Evolutionary conservation across 1,284 basidiomycete genomes (phyloP), one percentile per base, ranked within the genome.

Genomic region (Ceratobasidium sp.): DNA sequence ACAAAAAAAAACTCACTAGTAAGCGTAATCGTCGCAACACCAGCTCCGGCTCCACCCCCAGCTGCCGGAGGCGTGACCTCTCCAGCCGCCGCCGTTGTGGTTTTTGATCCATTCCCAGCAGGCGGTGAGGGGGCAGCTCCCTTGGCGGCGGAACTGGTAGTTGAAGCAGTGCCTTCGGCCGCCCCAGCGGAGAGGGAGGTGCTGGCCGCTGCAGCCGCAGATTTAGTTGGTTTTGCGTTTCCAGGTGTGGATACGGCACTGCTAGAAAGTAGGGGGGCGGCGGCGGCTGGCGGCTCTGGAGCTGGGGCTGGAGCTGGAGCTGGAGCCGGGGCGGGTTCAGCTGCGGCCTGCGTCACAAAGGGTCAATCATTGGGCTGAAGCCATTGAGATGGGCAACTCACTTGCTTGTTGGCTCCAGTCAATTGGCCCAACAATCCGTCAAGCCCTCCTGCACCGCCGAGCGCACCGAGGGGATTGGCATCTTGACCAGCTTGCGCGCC

Each of bases 1-100:
- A 43, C 14, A 16, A n/a, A 28, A 9, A 11, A n/a, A 18, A 57
- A 16, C 64, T 69, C n/a, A 69, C 64, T 28, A 23, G 64, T 69
- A 13, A 69, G 52, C 9, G 64, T 69, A 16, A 69, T 43, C 28
- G 64, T 69, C 44, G 38, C 32, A 69, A 35, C 52, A 7, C 28
- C 55, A 13, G 6, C 30, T 41, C n/a, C 49, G 0, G 52, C 64
- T 18, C n/a, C 52, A 57, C 52, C 41, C 11, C 54, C 13, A 32
- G 23, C n/a, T 2, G 55, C 11, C 1, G 55, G 55, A 41, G 55
- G 32, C 13, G 55, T 58, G n/a, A n/a, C 55, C n/a, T 58, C 43
- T 21, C n/a, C 16, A 14, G 23, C 55, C 43, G 55, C 18, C 35
- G 47, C 18, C 8, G 43, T 9, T 11, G 43, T n/a, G 43, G 18